A percentile compares a stretch with the other conserved stretches of the same genome.
phyloP scores from a whole-genome alignment of 352 stramenopile genomes.

The Pythium rhizo-oryzae region DNA sequence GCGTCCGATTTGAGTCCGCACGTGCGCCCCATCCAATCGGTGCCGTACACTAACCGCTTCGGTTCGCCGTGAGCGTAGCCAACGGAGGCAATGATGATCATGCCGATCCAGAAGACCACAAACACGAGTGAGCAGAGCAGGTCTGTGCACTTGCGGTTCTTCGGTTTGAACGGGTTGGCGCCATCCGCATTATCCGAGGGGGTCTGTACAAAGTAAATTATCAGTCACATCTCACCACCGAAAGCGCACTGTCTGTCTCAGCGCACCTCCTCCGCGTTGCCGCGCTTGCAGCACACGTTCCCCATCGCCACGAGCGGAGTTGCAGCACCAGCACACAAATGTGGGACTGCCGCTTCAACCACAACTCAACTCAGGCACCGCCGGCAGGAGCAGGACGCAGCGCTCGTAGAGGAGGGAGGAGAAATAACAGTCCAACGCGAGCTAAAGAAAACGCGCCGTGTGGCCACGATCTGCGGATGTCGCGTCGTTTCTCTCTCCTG shows the following conservation, averaged over 20 bases:
- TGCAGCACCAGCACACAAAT: neutral
- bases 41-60: constrained; percentile 76
- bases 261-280: constrained; percentile 15
- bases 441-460: constrained; percentile 17
- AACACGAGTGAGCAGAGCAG: constrained; percentile 50
- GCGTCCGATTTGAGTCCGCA: constrained; percentile 58
- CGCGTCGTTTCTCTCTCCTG: constrained; percentile 5
- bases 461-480: neutral
- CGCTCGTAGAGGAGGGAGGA: neutral
- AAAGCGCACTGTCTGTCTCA: neutral
- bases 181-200: constrained; percentile 30
- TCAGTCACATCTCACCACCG: neutral
- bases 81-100: constrained; percentile 69
- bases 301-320: constrained; percentile 18
- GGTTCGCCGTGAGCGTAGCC: constrained; percentile 70
- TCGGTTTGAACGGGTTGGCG: constrained; percentile 66
- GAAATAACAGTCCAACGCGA: constrained; percentile 12
- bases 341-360: neutral
- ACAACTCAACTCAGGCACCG: neutral
- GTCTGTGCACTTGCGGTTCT: constrained; percentile 80
- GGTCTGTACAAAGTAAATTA: neutral
- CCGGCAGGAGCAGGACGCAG: neutral
- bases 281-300: constrained; percentile 33
- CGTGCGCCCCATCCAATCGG: constrained; percentile 69
- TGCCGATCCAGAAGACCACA: constrained; percentile 47